A percentile compares a stretch with the other conserved stretches of the same genome.
Conservation (phyloP, 306 rosid genomes). For the Gastrolobium bilobum region DNA sequence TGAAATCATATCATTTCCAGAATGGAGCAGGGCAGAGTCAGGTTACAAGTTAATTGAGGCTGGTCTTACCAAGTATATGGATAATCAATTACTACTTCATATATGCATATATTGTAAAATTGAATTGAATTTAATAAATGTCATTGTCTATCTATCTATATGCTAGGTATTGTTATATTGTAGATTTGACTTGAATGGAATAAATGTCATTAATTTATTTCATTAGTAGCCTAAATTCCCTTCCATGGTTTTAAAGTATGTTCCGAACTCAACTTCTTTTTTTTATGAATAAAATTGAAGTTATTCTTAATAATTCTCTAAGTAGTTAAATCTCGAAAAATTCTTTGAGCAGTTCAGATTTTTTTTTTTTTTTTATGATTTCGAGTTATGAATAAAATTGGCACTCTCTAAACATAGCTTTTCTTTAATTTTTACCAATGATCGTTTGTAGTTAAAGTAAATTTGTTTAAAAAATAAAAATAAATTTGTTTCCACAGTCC, state of each 20-base stretch:
- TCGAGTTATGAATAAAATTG: neutral
- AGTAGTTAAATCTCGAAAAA: neutral
- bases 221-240: neutral
- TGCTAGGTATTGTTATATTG: slow-evolving; percentile 5
- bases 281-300: neutral
- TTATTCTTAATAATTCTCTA: neutral
- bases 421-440: too few relatives aligned
- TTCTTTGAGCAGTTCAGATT: neutral
- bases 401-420: too few relatives aligned
- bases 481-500: too few relatives aligned
- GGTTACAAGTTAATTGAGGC: slow-evolving; percentile 8
- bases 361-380: neutral
- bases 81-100: slow-evolving; percentile 14
- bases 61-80: slow-evolving; percentile 23
- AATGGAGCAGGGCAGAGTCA: slow-evolving; percentile 9
- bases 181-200: slow-evolving; percentile 13
- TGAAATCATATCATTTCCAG: slow-evolving; percentile 33
- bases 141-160: slow-evolving; percentile 8
- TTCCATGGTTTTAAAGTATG: neutral
- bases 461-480: too few relatives aligned
- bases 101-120: neutral
- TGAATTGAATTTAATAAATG: slow-evolving; percentile 14
- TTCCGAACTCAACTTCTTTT: neutral
- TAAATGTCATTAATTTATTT: slow-evolving; percentile 15
- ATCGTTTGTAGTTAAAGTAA: too few relatives aligned